phyloP scores from a whole-genome alignment of 2,329 filamentous ascomycete species.

The Parastagonospora nodorum region DNA sequence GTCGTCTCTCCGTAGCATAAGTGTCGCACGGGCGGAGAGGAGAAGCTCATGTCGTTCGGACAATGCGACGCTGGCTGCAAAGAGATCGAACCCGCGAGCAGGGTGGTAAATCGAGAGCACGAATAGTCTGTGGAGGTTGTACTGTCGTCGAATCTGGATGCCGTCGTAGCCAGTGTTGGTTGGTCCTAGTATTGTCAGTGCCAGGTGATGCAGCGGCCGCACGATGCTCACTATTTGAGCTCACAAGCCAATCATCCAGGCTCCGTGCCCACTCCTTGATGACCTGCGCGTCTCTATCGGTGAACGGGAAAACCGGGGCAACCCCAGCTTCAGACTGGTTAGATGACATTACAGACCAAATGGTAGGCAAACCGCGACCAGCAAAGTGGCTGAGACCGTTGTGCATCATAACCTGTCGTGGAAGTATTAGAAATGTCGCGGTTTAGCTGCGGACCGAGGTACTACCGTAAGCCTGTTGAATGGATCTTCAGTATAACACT shows the following conservation, averaged over 20 bases:
- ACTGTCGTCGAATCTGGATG: constrained; percentile 49
- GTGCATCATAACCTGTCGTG: constrained; percentile 48
- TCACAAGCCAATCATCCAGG: constrained; percentile 51
- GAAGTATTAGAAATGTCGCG: not conserved
- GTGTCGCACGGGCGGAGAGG: constrained; percentile 48
- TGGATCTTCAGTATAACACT: constrained; percentile 48
- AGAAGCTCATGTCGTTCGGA: constrained; percentile 51
- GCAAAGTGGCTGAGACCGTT: constrained; percentile 51
- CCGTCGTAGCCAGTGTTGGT: constrained; percentile 42
- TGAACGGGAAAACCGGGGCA: constrained; percentile 38
- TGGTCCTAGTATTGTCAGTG: constrained; percentile 15
- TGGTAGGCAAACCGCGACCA: constrained; percentile 49
- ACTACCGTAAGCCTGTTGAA: constrained; percentile 48
- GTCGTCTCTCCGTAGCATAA: constrained; percentile 50
- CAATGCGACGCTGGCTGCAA: constrained; percentile 46
- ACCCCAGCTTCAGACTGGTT: constrained; percentile 15
- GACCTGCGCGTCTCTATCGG: constrained; percentile 48
- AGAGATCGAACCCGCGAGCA: constrained; percentile 48
- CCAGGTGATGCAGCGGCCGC: not conserved
- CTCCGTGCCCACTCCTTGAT: constrained; percentile 52
- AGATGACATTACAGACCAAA: constrained; percentile 50
- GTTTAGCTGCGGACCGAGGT: not conserved
- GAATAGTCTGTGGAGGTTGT: constrained; percentile 50
- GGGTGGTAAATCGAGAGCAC: constrained; percentile 54
- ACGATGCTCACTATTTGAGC: constrained; percentile 38